A percentile compares a stretch with the other conserved stretches of the same genome.
Conservation (phyloP, 2,329 filamentous ascomycete species). For the Hirsutella rhossiliensis region DNA sequence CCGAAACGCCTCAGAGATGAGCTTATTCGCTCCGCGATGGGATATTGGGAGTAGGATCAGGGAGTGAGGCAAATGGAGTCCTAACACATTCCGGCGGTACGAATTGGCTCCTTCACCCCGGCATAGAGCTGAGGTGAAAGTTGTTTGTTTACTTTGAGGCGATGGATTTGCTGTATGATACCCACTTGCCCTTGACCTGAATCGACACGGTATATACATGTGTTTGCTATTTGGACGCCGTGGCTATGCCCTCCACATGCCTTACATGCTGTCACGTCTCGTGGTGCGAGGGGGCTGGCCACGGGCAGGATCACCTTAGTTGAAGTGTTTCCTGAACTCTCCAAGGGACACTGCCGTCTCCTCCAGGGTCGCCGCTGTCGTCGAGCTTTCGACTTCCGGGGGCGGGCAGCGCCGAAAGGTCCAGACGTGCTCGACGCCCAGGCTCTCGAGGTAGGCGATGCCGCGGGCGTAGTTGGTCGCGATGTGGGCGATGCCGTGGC, state of each 20-base stretch:
- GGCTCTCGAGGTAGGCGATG: constrained; percentile 54
- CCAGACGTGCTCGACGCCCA: constrained; percentile 54
- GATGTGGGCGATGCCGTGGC: constrained; percentile 77
- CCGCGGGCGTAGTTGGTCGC: constrained; percentile 70
- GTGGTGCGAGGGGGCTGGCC: not conserved
- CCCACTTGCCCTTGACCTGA: not conserved
- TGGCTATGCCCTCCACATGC: not conserved
- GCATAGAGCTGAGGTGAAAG: not conserved
- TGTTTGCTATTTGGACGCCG: not conserved
- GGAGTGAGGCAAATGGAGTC: not conserved
- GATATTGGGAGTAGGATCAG: not conserved
- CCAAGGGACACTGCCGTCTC: constrained; percentile 31
- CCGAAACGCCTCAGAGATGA: constrained; percentile 18
- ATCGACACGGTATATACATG: not conserved
- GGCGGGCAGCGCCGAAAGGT: constrained; percentile 30
- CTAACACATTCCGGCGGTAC: not conserved
- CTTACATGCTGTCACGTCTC: not conserved
- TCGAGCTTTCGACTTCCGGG: constrained; percentile 13
- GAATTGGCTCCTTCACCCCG: not conserved
- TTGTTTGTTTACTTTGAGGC: not conserved
- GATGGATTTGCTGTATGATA: constrained; percentile 2
- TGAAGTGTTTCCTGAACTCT: constrained; percentile 23
- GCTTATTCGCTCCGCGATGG: no score
- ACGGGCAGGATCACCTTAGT: no score
- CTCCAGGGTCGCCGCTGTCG: constrained; percentile 21